Percentiles rank a stretch among this genome's conserved stretches.
phyloP scores from a whole-genome alignment of 768 basidiomycete species.

The Pulveroboletus sp. region DNA sequence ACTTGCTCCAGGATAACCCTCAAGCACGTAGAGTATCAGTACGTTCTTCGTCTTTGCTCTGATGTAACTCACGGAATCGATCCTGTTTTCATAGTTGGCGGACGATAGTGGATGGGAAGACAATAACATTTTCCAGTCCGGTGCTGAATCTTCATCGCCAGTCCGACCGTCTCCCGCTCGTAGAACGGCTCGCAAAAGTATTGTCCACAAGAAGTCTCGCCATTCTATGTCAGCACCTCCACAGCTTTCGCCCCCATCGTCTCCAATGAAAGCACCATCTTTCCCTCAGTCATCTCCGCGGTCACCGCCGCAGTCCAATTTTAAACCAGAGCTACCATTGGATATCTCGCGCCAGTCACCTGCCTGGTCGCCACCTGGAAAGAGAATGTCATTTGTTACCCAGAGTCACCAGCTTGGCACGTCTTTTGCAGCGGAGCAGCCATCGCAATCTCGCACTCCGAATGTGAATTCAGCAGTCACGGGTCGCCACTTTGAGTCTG shows the following conservation, averaged over 20 bases:
- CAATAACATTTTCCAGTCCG: slow-evolving; percentile 86
- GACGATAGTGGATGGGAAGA: slow-evolving; percentile 89
- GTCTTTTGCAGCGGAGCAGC: slow-evolving; percentile 9
- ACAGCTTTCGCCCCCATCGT: slow-evolving; percentile 42
- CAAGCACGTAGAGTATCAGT: slow-evolving; percentile 55
- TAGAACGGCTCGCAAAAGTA: slow-evolving; percentile 40
- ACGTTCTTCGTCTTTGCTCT: slow-evolving; percentile 26
- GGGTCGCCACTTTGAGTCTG: neutral
- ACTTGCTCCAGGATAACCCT: slow-evolving; percentile 44
- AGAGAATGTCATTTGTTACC: slow-evolving; percentile 12
- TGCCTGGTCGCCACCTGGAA: slow-evolving; percentile 12
- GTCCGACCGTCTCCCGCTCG: slow-evolving; percentile 54
- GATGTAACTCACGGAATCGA: slow-evolving; percentile 4
- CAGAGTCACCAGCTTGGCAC: slow-evolving; percentile 18
- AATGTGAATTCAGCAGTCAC: slow-evolving; percentile 2
- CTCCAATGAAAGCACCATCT: slow-evolving; percentile 31
- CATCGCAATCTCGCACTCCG: slow-evolving; percentile 1
- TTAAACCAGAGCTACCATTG: slow-evolving; percentile 49
- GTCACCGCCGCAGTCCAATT: slow-evolving; percentile 52
- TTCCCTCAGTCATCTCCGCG: slow-evolving; percentile 21
- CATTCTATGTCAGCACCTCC: slow-evolving; percentile 73
- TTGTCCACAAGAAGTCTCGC: slow-evolving; percentile 46
- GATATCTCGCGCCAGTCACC: slow-evolving; percentile 31
- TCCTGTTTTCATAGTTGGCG: slow-evolving; percentile 22
- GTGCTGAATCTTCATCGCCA: slow-evolving; percentile 85